These are phyloP conservation scores for Oryza rufipogon DNA, from an alignment of 176 grass and related monocot species.

Conservation along the genomic window DNA sequence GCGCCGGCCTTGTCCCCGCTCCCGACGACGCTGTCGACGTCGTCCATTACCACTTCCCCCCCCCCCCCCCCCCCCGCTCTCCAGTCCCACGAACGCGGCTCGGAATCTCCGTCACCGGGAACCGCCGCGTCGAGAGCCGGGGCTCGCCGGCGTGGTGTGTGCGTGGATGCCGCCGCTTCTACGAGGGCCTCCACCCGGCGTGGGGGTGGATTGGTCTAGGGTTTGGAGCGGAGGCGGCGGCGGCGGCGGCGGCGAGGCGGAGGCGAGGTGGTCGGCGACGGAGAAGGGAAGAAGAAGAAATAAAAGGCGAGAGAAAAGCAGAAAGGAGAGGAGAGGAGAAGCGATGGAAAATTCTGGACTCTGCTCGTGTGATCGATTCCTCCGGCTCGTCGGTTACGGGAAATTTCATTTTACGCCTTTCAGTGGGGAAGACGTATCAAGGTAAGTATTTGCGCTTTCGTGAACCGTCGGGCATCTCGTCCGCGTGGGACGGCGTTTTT, in stretches of 20 bases:
- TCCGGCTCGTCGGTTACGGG: background rate
- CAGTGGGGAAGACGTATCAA: background rate
- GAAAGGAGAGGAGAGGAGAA: conserved; percentile 6
- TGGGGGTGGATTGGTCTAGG: background rate
- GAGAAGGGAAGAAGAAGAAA: conserved; percentile 14
- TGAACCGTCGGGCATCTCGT: background rate
- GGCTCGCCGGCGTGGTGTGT: background rate
- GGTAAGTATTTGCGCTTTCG: accelerated
- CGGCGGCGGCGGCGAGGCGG: background rate
- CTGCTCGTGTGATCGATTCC: conserved; percentile 16
- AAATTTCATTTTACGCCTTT: accelerated
- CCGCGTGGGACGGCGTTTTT: too few species aligned
- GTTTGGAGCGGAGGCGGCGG: background rate
- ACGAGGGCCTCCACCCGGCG: background rate
- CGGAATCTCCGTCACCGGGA: conserved; percentile 23
- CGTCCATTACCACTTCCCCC: conserved; percentile 54
- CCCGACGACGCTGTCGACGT: conserved; percentile 53
- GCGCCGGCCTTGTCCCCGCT: conserved; percentile 52
- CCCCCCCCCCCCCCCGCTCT: conserved; percentile 11
- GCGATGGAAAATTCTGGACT: conserved; percentile 56
- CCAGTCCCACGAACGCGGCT: background rate
- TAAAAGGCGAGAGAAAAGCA: conserved; percentile 26
- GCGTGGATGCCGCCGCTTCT: background rate
- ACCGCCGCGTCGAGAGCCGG: background rate
- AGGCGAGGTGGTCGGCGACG: conserved; percentile 17